Evolutionary conservation across 352 stramenopile species (phyloP), one percentile per base, ranked within the genome.

Genomic region (Peronospora destructor): DNA sequence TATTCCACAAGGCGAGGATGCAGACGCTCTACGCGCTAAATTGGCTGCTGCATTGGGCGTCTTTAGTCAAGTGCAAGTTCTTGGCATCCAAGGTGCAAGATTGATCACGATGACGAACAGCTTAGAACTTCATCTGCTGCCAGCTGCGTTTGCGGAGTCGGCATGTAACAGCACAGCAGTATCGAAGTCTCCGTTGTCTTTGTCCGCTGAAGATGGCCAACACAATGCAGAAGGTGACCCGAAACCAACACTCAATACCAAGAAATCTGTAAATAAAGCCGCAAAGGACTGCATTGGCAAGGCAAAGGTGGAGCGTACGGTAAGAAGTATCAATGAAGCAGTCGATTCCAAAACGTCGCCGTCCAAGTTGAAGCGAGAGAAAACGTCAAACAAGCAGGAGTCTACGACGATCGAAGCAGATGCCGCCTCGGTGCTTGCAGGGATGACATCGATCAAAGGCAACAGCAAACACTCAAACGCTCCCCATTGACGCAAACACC

Each of bases 41-140:
- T 37, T 71, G 17, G 47, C 53, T 17, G 39, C 48, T 45, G 57
- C 49, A 17, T 53, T 66, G 28, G 45, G 50, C 7, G n/a, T 71
- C 25, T 67, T 71, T 23, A 30, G 35, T 21, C 47, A 66, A 44
- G 21, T 71, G 4, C 57, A 71, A 57, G 57, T 44, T 38, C 47
- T 71, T 40, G 41, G 57, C 40, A 23, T 56, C 14, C 43, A 64
- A 17, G 57, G 61, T 30, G 21, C 51, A 21, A 51, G 16, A 0
- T 45, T 60, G 36, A 46, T 60, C 32, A 56, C 34, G 4, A 49
- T 43, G 49, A 35, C 44, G 6, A 58, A 45, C 13, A 32, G 19
- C 25, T 19, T 35, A 23, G 45, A 59, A 14, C 45, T 61, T n/a
- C 60, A 61, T 13, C 28, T 64, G 13, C 34, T 64, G 41, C 61